phyloP scores from a whole-genome alignment of 176 grass and related monocot species.

The Eleusine coracana region DNA sequence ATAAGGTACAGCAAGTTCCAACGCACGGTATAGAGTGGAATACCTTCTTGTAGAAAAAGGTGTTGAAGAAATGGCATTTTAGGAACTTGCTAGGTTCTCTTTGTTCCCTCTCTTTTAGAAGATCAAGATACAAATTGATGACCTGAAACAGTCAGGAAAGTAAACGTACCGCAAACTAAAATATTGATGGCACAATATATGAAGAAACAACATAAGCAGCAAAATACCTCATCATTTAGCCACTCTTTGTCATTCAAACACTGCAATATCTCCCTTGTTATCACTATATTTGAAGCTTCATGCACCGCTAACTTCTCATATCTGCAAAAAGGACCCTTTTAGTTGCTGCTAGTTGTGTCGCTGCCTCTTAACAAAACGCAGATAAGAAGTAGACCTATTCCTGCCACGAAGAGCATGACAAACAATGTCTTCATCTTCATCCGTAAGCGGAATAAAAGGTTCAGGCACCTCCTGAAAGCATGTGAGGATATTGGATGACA shows the following conservation, averaged over 20 bases:
- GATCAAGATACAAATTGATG: constrained; percentile 88
- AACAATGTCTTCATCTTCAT: constrained; percentile 63
- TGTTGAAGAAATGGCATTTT: constrained; percentile 88
- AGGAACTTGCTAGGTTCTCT: constrained; percentile 67
- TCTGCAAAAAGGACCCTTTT: constrained; percentile 32
- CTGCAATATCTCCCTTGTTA: constrained; percentile 74
- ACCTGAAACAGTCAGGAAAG: constrained; percentile 49
- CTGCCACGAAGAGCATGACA: constrained; percentile 50
- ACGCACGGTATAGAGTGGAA: background rate
- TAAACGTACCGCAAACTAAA: background rate
- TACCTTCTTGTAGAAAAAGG: constrained; percentile 88
- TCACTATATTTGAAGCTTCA: constrained; percentile 72
- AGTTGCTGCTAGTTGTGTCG: constrained; percentile 16
- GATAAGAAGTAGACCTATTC: constrained; percentile 49
- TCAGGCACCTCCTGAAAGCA: constrained; percentile 51
- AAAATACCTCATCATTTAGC: constrained; percentile 82
- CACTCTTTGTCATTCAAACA: constrained; percentile 62
- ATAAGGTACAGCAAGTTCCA: background rate
- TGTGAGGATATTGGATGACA: background rate
- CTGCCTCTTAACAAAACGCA: constrained; percentile 20
- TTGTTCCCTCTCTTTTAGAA: constrained; percentile 76
- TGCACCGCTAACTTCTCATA: constrained; percentile 54
- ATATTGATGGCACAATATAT: background rate
- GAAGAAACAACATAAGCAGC: constrained; percentile 16
- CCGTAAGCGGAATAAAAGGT: constrained; percentile 62